Evolutionary conservation across 2,329 filamentous ascomycete species (phyloP).

Genomic region (Cryphonectria naterciae): DNA sequence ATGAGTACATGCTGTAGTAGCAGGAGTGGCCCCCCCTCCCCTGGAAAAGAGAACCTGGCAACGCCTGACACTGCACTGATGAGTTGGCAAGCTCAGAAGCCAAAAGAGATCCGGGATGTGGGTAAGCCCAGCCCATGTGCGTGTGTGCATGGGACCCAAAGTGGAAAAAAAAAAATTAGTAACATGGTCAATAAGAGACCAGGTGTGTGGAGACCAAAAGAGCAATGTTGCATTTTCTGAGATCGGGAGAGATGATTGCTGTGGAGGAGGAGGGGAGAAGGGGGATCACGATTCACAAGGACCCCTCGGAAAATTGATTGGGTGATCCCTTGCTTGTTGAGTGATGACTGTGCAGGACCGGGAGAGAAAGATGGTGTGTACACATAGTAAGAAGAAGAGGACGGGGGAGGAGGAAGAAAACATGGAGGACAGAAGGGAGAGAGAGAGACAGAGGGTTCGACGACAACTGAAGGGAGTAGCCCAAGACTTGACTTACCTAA

Average conservation of each 20-base stretch:
- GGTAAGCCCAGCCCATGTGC: background rate
- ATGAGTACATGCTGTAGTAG: background rate
- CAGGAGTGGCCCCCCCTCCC: background rate
- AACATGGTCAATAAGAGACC: background rate
- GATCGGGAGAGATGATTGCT: background rate
- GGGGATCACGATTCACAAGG: conserved; percentile 8
- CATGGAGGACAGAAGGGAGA: background rate
- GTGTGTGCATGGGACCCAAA: background rate
- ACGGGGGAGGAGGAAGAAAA: background rate
- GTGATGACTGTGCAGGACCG: background rate
- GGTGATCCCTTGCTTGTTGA: background rate
- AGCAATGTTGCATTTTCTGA: background rate
- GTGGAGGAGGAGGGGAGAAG: background rate
- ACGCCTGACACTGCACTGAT: background rate
- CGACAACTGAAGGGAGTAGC: background rate
- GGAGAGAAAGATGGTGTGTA: background rate
- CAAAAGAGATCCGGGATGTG: background rate
- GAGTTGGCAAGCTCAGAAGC: conserved; percentile 16
- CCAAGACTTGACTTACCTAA: background rate
- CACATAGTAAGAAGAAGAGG: too few species aligned
- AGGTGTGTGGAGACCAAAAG: background rate
- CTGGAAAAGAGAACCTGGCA: background rate
- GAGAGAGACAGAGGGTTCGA: background rate
- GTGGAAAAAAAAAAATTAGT: background rate
- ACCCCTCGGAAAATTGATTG: conserved; percentile 6